Evolutionary conservation across 2,329 filamentous ascomycete species (phyloP).

Genomic region (Fusarium bulbicola): DNA sequence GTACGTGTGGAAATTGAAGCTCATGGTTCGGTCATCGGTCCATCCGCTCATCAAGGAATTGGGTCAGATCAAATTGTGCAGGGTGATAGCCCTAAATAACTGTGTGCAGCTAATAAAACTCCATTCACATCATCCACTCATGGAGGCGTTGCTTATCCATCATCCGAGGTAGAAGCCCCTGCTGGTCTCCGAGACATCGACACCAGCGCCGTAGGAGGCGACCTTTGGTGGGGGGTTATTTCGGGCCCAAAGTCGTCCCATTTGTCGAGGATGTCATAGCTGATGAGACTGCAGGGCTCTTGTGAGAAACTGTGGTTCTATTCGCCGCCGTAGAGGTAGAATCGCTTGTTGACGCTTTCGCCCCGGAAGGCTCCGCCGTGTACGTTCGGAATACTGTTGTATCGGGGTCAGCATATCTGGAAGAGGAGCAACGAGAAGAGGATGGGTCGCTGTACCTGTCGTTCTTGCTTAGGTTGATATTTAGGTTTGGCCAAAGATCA

Average conservation of each 20-base stretch:
- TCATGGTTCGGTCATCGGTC: background rate
- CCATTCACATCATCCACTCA: slow-evolving; percentile 7
- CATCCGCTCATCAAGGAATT: slow-evolving; percentile 2
- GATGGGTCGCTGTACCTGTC: too few relatives aligned
- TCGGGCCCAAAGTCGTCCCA: background rate
- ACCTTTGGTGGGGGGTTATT: background rate
- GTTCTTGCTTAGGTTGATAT: background rate
- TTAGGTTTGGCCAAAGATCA: background rate
- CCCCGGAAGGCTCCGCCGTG: background rate
- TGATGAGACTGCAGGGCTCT: background rate
- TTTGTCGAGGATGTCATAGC: background rate
- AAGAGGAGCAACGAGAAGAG: too few relatives aligned
- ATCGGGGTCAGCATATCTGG: too few relatives aligned
- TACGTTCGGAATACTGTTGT: background rate
- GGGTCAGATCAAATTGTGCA: too few relatives aligned
- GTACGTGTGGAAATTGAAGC: background rate
- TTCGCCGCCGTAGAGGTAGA: background rate
- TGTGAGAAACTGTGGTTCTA: background rate
- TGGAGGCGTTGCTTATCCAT: background rate
- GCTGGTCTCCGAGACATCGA: background rate
- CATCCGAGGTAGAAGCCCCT: background rate
- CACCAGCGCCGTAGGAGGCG: background rate
- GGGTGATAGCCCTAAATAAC: too few relatives aligned
- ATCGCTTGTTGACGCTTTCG: background rate
- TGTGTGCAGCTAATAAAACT: too few relatives aligned